Percentiles rank a stretch among this genome's conserved stretches.
These are phyloP conservation scores for Hyaloperonospora arabidopsidis DNA, from an alignment of 352 stramenopile genomes.

Conservation along the genomic window DNA sequence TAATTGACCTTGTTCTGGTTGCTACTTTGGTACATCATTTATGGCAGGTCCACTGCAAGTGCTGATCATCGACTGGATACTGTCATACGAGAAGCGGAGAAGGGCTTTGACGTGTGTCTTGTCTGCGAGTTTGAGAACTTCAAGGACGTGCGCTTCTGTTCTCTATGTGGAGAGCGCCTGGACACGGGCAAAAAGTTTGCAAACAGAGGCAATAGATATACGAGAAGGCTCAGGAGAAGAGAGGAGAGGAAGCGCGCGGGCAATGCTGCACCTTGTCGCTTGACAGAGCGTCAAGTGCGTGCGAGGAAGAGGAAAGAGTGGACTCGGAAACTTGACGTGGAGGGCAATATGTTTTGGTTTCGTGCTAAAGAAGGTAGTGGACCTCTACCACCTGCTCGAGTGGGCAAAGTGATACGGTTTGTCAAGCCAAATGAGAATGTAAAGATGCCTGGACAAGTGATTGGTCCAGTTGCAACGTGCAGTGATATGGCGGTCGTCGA, in stretches of 20 bases:
- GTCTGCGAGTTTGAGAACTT: constrained; percentile 61
- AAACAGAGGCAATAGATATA: constrained; percentile 7
- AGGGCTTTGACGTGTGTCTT: constrained; percentile 35
- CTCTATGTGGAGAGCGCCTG: constrained; percentile 37
- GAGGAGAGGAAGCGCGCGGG: constrained; percentile 9
- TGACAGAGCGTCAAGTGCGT: constrained; percentile 30
- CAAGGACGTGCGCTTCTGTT: constrained; percentile 40
- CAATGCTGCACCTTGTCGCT: constrained; percentile 9
- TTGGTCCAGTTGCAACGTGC: constrained; percentile 11
- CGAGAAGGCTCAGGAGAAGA: constrained; percentile 12
- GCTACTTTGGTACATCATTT: too few relatives aligned
- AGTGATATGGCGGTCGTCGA: constrained; percentile 32
- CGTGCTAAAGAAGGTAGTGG: constrained; percentile 19
- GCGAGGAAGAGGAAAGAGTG: constrained; percentile 48
- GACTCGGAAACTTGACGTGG: constrained; percentile 44
- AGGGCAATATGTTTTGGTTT: constrained; percentile 55
- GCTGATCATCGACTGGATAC: constrained; percentile 44
- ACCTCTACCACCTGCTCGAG: constrained; percentile 12
- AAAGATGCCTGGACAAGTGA: constrained; percentile 26
- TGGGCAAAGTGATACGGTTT: constrained; percentile 28
- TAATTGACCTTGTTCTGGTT: constrained; percentile 6
- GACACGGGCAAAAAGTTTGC: constrained; percentile 2
- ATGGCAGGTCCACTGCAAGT: constrained; percentile 10
- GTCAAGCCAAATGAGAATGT: constrained; percentile 19
- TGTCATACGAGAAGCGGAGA: constrained; percentile 41